Conservation (phyloP, 2,329 filamentous ascomycete genomes). For the Alternaria brassicicola region DNA sequence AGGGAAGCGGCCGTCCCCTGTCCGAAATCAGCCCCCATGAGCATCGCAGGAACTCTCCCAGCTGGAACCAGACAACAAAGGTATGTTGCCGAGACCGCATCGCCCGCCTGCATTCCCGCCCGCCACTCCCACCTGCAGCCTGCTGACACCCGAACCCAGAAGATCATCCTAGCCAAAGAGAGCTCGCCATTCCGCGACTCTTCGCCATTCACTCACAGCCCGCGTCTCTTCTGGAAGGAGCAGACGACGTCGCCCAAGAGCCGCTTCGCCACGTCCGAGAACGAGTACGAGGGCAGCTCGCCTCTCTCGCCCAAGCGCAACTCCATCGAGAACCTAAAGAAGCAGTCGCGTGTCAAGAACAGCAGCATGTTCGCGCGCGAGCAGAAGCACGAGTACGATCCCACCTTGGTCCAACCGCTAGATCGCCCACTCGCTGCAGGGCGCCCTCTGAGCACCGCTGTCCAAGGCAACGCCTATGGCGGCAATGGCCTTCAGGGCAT, state of each 20-base stretch:
- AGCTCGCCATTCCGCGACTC: conserved; percentile 80
- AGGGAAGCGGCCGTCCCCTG: conserved; percentile 68
- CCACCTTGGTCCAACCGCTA: conserved; percentile 74
- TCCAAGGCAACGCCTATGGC: conserved; percentile 74
- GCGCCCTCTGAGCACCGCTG: conserved; percentile 61
- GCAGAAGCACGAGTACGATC: conserved; percentile 91
- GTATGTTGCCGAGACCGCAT: conserved; percentile 52
- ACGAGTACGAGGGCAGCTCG: conserved; percentile 62
- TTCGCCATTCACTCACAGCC: conserved; percentile 76
- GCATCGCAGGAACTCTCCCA: conserved; percentile 88
- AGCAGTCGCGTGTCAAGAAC: conserved; percentile 94
- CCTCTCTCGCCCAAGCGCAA: conserved; percentile 77
- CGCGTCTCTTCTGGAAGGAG: conserved; percentile 88
- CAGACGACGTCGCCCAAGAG: conserved; percentile 67
- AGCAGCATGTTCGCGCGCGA: conserved; percentile 96
- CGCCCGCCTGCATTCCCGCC: neutral
- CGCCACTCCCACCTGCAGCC: conserved; percentile 16
- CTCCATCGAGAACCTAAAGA: conserved; percentile 94
- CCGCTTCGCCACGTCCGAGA: conserved; percentile 68
- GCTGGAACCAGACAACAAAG: conserved; percentile 78
- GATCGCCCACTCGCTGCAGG: conserved; percentile 78
- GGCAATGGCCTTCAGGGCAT: conserved; percentile 61
- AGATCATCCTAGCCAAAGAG: conserved; percentile 72
- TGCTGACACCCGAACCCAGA: conserved; percentile 55
- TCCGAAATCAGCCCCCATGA: conserved; percentile 88